These are phyloP conservation scores for Rhodofomes roseus DNA, from an alignment of 1,284 basidiomycete genomes.

Conservation along the genomic window DNA sequence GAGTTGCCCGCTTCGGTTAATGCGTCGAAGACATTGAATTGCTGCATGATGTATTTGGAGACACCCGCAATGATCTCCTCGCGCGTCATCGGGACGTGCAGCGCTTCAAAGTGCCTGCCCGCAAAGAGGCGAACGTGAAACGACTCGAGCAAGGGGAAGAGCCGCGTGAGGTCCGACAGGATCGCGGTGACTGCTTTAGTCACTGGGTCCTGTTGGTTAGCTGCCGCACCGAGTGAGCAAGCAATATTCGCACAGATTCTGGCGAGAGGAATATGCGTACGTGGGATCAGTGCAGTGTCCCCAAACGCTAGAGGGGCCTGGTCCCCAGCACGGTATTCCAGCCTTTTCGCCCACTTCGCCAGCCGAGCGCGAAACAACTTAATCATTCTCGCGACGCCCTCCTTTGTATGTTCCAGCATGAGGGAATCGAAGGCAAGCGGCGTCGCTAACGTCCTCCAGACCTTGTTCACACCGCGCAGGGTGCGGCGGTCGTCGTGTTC, in stretches of 20 bases:
- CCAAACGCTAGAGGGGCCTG: not conserved
- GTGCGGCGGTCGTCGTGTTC: not conserved
- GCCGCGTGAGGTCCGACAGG: not conserved
- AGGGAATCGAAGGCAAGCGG: not conserved
- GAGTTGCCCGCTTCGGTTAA: not conserved
- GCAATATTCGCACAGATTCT: not conserved
- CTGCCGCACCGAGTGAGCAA: not conserved
- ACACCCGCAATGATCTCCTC: not conserved
- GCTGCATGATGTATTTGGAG: not conserved
- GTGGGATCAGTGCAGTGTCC: not conserved
- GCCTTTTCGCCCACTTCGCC: not conserved
- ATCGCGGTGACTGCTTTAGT: not conserved
- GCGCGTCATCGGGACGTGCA: not conserved
- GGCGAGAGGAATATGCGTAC: not conserved
- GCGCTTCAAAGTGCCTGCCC: not conserved
- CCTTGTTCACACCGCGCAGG: not conserved
- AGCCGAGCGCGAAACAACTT: not conserved
- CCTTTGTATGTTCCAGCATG: not conserved
- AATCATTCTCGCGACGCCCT: not conserved
- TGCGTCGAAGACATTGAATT: not conserved
- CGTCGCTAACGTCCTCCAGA: not conserved
- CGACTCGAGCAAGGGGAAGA: not conserved
- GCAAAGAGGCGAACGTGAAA: not conserved
- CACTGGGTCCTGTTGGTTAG: not conserved
- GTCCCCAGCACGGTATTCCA: not conserved